Evolutionary conservation across 768 basidiomycete species (phyloP), one percentile per base, ranked within the genome.

Genomic region (Pulveroboletus sp.): DNA sequence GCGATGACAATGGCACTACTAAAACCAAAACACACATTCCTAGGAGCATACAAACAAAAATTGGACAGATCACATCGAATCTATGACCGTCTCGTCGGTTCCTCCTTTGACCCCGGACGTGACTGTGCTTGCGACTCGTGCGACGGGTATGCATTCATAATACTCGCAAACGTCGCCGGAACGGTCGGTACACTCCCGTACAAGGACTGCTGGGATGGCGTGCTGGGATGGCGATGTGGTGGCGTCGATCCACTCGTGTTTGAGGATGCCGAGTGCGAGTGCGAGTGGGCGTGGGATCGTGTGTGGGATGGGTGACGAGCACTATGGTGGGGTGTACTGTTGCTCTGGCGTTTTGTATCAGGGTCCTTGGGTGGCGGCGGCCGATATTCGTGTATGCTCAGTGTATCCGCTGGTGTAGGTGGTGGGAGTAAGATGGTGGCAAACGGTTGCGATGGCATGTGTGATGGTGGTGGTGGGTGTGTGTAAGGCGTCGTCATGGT

Each of bases 81-180:
- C 48, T 58, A 63, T 19, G 48, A 29, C 23, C 46, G 51, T 31
- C 57, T 47, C 37, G 46, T 56, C 43, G 52, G 45, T 37, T 60
- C 45, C 2, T 68, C 67, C 43, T 66, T 60, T 25, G 64, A 62
- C 7, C 54, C 58, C 8, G 65, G 59, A 42, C 61, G 65, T 14
- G 63, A 63, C 25, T 57, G 62, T 16, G 50, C 53, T 9, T 60
- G 58, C 7, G 64, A 52, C 14, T 62, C 58, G 9, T 65, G 63
- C 1, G 69, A 62, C 9, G 81, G 75, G 62, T 84, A 85, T n/a
- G 83, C 82, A 56, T 82, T 79, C 82, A 87, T 81, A 53, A 87
- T 84, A 50, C 77, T 81, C 29, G 82, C 85, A 61, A 85, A 79
- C 45, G 82, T 77, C 23, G 81, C 69, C 2, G 80, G 75, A 9